Conservation (phyloP, 306 rosid species). For the Vigna nakashimae region DNA sequence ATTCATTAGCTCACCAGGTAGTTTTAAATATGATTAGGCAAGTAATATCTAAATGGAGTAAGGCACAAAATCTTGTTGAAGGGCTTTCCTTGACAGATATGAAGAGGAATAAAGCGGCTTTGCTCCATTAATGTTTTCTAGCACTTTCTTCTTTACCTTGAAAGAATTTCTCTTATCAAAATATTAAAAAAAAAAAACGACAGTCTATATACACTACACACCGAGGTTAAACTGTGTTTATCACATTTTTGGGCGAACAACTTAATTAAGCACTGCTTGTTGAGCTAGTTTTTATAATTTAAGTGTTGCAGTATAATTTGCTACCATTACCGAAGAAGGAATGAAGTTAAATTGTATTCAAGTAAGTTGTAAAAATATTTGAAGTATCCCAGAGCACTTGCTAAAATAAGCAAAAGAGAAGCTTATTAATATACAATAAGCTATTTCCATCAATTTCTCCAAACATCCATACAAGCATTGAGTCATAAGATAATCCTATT, state of each 20-base stretch:
- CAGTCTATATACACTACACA: background rate
- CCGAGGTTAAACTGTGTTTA: background rate
- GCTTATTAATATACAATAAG: background rate
- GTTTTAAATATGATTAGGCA: background rate
- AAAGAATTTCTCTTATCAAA: constrained; percentile 3
- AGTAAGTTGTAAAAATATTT: background rate
- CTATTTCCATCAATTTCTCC: background rate
- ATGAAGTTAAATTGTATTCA: background rate
- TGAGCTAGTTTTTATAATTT: background rate
- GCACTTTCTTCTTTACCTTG: background rate
- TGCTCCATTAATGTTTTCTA: constrained; percentile 7
- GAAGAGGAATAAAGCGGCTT: background rate
- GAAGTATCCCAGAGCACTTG: background rate
- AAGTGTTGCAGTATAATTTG: background rate
- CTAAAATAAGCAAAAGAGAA: background rate
- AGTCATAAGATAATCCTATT: background rate
- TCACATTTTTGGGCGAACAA: constrained; percentile 10
- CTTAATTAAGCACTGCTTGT: background rate
- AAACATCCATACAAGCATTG: background rate
- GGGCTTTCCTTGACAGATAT: background rate
- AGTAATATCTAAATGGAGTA: background rate
- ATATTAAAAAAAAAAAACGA: background rate
- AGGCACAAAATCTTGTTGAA: background rate
- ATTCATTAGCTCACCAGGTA: constrained; percentile 12
- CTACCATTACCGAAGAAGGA: background rate